These are phyloP conservation scores for Blastocystis hominis DNA, from an alignment of 352 stramenopile species.

Conservation along the genomic window DNA sequence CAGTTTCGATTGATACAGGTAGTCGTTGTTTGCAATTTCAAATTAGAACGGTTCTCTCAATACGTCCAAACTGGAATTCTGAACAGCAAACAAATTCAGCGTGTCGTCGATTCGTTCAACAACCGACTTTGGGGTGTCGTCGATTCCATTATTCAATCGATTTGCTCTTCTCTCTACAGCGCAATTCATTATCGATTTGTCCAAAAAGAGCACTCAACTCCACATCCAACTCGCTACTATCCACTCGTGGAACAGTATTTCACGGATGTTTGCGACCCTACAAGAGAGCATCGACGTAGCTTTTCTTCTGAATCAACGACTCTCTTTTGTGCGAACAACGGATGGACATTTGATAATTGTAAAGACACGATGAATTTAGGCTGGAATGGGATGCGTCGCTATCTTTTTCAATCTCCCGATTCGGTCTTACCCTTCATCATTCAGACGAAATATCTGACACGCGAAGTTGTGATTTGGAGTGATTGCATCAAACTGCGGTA, in stretches of 20 bases:
- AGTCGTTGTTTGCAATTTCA: neutral
- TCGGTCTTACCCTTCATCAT: neutral
- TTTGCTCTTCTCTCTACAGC: neutral
- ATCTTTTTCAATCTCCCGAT: neutral
- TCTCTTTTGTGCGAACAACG: constrained; percentile 26
- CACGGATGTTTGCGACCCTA: neutral
- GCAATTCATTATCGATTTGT: constrained; percentile 45
- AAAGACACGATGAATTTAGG: neutral
- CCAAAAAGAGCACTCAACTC: neutral
- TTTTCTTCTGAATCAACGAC: neutral
- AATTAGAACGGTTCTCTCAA: neutral
- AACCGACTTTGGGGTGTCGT: neutral
- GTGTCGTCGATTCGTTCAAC: neutral
- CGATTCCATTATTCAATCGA: neutral
- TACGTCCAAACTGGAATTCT: neutral
- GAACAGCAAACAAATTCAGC: neutral
- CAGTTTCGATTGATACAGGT: neutral
- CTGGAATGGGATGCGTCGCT: neutral
- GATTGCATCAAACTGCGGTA: constrained; percentile 61
- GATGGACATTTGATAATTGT: constrained; percentile 46
- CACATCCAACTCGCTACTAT: neutral
- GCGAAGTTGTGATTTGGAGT: constrained; percentile 59
- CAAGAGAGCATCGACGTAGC: neutral
- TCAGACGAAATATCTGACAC: constrained; percentile 41
- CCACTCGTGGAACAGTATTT: constrained; percentile 34